Evolutionary conservation across 1,284 basidiomycete species (phyloP).

Genomic region (Malassezia caprae): DNA sequence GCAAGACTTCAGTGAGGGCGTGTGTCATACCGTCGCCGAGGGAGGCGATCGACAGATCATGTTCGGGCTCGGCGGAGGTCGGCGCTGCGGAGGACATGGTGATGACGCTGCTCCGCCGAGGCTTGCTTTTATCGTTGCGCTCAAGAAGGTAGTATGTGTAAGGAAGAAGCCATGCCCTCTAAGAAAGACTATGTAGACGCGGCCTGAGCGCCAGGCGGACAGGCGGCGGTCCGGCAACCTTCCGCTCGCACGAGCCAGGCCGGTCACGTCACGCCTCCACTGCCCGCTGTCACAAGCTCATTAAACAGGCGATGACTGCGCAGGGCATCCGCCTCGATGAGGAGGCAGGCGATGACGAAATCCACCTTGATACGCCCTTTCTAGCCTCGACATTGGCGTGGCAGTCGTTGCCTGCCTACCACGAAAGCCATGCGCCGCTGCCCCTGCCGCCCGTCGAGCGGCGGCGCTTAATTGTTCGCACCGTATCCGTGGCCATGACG

Average conservation of each 20-base stretch:
- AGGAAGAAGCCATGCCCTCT: background rate
- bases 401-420: constrained; percentile 7
- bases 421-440: constrained; percentile 2
- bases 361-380: constrained; percentile 14
- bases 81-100: no score
- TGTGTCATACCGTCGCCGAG: background rate
- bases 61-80: no score
- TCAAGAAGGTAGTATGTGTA: background rate
- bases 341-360: constrained; percentile 5
- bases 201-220: background rate
- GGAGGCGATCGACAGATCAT: background rate
- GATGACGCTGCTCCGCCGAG: background rate
- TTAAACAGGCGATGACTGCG: background rate
- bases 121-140: background rate
- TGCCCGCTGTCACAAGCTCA: background rate
- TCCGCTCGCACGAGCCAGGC: constrained; percentile 6
- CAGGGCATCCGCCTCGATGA: background rate
- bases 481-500: constrained; percentile 10
- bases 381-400: constrained; percentile 6
- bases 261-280: background rate
- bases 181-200: background rate
- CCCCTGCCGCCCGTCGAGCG: constrained; percentile 11
- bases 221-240: background rate
- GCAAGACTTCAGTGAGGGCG: background rate
- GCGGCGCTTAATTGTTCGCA: constrained; percentile 23